These are phyloP conservation scores for Pichia paraexigua DNA, from an alignment of 805 yeast genomes.

Conservation along the genomic window DNA sequence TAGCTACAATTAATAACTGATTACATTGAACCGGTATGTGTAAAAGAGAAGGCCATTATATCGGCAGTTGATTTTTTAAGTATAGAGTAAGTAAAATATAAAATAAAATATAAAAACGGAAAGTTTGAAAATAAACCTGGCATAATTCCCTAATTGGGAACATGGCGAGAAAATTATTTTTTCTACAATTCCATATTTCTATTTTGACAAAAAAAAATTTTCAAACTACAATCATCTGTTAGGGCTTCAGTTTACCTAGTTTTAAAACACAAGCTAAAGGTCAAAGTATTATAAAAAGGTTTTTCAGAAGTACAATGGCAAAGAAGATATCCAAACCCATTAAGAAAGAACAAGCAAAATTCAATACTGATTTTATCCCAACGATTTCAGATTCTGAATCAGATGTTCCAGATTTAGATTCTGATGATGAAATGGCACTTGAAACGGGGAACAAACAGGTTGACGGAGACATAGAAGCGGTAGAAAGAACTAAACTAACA, in stretches of 20 bases:
- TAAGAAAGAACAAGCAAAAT: not conserved
- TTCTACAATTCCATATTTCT: not conserved
- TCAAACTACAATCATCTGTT: not conserved
- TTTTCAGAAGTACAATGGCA: not conserved
- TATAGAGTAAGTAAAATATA: not conserved
- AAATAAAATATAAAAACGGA: not conserved
- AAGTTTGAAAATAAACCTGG: too few relatives aligned
- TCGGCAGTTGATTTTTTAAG: not conserved
- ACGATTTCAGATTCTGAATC: constrained; percentile 76
- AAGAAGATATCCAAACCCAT: not conserved
- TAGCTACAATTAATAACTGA: constrained; percentile 1
- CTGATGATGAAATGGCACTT: constrained; percentile 25
- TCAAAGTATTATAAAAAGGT: too few relatives aligned
- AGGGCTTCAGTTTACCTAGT: not conserved
- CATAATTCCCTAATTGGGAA: not conserved
- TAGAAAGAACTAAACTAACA: not conserved
- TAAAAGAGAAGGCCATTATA: not conserved
- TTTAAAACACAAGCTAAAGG: not conserved
- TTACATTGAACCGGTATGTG: not conserved
- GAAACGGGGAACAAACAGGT: constrained; percentile 1
- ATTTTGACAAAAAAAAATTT: not conserved
- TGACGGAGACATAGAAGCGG: constrained; percentile 17
- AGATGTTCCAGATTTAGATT: constrained; percentile 39
- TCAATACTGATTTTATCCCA: constrained; percentile 48
- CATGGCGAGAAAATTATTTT: not conserved